Conservation (phyloP, 2,329 filamentous ascomycete species). For the Colletotrichum sp. region DNA sequence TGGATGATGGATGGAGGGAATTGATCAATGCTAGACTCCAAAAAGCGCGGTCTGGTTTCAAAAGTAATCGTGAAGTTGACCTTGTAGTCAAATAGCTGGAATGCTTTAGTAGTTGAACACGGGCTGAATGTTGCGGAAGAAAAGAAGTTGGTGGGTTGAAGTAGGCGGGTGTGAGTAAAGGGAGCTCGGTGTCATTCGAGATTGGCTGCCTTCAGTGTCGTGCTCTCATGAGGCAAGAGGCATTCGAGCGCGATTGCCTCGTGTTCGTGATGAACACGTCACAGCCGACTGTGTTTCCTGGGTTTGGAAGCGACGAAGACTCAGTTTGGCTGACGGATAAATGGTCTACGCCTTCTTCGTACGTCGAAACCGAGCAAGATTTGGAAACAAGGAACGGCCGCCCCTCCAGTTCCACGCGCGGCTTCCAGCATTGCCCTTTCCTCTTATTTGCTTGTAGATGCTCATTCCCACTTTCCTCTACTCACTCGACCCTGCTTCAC, state of each 20-base stretch:
- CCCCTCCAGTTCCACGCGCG: neutral
- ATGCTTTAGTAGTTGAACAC: neutral
- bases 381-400: neutral
- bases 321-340: neutral
- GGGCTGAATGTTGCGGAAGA: neutral
- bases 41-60: neutral
- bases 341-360: neutral
- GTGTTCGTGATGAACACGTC: accelerated
- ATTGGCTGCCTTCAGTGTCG: neutral
- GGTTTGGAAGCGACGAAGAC: no score
- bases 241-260: neutral
- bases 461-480: neutral
- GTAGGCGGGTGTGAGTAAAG: neutral
- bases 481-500: neutral
- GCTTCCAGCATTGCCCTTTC: neutral
- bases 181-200: neutral
- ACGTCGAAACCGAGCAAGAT: neutral
- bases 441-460: neutral
- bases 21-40: neutral
- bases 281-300: neutral
- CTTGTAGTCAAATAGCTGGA: neutral
- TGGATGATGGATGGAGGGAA: neutral
- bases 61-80: neutral
- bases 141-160: neutral
- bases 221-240: neutral